Percentiles rank a stretch among this genome's conserved stretches.
These are phyloP conservation scores for Bruguiera hainesii DNA, from an alignment of 441 rosid genomes.

Conservation along the genomic window DNA sequence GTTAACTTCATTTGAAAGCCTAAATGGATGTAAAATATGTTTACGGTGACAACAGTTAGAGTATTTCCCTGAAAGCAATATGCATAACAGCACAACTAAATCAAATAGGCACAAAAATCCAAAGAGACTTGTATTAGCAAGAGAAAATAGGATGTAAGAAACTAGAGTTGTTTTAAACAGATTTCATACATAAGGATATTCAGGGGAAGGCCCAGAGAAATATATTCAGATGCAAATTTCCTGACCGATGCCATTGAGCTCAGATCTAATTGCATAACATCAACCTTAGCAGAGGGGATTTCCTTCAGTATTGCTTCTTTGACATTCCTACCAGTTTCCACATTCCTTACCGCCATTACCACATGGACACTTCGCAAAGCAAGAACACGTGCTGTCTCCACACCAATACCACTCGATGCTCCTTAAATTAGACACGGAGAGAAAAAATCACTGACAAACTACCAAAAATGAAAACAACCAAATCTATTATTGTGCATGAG, in stretches of 20 bases:
- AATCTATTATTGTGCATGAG: too few relatives aligned
- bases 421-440: slow-evolving; percentile 19
- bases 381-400: slow-evolving; percentile 42
- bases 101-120: background rate
- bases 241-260: slow-evolving; percentile 36
- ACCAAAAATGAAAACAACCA: too few relatives aligned
- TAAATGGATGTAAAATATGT: too few relatives aligned
- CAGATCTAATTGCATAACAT: slow-evolving; percentile 42
- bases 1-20: background rate
- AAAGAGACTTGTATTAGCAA: too few relatives aligned
- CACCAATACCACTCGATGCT: slow-evolving; percentile 44
- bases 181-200: slow-evolving; percentile 38
- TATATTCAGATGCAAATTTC: slow-evolving; percentile 34
- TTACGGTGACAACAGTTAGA: background rate
- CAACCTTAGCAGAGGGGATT: slow-evolving; percentile 36
- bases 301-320: slow-evolving; percentile 34
- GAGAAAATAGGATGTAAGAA: background rate
- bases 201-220: slow-evolving; percentile 30
- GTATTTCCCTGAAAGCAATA: background rate
- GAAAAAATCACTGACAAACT: background rate
- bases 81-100: background rate
- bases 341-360: slow-evolving; percentile 41
- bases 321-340: slow-evolving; percentile 34
- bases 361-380: slow-evolving; percentile 41
- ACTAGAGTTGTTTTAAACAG: background rate